Evolutionary conservation across 2,329 filamentous ascomycete species (phyloP).

Genomic region (Pestalotiopsis sp.): DNA sequence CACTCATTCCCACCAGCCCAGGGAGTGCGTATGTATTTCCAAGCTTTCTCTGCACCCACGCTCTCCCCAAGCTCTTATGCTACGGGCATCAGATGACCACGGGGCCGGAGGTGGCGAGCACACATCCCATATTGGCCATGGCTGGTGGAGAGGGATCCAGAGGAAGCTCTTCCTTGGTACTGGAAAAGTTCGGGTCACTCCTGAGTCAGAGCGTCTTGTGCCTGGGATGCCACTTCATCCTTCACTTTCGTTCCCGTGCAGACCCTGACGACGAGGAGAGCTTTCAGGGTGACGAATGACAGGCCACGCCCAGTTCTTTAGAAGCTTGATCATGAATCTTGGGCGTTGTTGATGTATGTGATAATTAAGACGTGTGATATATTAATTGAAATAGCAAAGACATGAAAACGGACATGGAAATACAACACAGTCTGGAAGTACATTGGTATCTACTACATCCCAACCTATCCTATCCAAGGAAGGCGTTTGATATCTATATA

Average conservation of each 20-base stretch:
- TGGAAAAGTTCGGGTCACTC: not conserved
- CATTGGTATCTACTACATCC: slow-evolving; percentile 4
- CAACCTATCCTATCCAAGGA: slow-evolving; percentile 4
- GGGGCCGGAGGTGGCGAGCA: not conserved
- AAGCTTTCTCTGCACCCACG: not conserved
- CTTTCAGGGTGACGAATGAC: too few species aligned
- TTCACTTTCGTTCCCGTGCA: too few species aligned
- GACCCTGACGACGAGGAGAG: too few species aligned
- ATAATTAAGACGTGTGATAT: not conserved
- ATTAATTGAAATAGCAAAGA: not conserved
- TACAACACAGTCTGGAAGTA: not conserved
- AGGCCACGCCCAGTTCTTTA: too few species aligned
- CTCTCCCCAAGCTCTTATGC: not conserved
- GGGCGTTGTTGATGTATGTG: too few species aligned
- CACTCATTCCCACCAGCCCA: not conserved
- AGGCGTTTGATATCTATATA: slow-evolving; percentile 2
- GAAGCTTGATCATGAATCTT: too few species aligned
- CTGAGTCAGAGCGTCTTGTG: not conserved
- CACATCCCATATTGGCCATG: not conserved
- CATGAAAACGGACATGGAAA: not conserved
- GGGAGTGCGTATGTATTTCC: not conserved
- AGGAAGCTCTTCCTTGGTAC: not conserved
- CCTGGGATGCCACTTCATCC: not conserved
- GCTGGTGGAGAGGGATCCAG: not conserved
- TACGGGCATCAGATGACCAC: not conserved